These are phyloP conservation scores for Fusarium hostae DNA, from an alignment of 2,329 filamentous ascomycete genomes.

Conservation along the genomic window DNA sequence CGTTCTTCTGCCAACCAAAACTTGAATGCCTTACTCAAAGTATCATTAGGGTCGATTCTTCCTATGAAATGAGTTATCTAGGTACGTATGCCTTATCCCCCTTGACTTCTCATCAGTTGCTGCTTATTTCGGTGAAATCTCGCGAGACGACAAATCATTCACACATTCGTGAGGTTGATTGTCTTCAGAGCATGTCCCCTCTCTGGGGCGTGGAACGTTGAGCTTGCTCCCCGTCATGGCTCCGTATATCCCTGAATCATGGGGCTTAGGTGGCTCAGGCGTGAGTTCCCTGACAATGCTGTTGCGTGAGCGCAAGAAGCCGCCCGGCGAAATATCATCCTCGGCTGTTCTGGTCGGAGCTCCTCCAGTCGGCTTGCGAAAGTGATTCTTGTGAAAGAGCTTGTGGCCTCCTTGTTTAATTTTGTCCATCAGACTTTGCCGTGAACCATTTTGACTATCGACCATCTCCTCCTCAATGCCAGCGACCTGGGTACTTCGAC, in stretches of 20 bases:
- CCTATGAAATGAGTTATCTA: conserved; percentile 2
- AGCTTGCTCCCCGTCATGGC: conserved; percentile 40
- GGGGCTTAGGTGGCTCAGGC: conserved; percentile 27
- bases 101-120: background rate
- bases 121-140: conserved; percentile 16
- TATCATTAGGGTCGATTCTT: background rate
- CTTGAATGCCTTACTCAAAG: background rate
- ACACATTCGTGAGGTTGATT: conserved; percentile 47
- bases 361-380: conserved; percentile 24
- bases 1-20: background rate
- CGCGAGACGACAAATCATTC: conserved; percentile 37
- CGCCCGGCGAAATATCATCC: background rate
- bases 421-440: conserved; percentile 45
- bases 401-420: conserved; percentile 45
- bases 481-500: conserved; percentile 41
- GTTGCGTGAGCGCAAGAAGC: conserved; percentile 31
- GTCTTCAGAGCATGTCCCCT: conserved; percentile 49
- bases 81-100: background rate
- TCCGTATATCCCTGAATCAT: conserved; percentile 40
- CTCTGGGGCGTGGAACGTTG: conserved; percentile 8
- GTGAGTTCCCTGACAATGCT: conserved; percentile 34
- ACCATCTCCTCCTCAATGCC: conserved; percentile 4
- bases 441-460: conserved; percentile 22
- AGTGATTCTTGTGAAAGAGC: conserved; percentile 40
- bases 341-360: background rate